Percentiles rank a stretch among this genome's conserved stretches.
phyloP scores from a whole-genome alignment of 2,329 filamentous ascomycete genomes.

The Monilinia vaccinii-corymbosi region DNA sequence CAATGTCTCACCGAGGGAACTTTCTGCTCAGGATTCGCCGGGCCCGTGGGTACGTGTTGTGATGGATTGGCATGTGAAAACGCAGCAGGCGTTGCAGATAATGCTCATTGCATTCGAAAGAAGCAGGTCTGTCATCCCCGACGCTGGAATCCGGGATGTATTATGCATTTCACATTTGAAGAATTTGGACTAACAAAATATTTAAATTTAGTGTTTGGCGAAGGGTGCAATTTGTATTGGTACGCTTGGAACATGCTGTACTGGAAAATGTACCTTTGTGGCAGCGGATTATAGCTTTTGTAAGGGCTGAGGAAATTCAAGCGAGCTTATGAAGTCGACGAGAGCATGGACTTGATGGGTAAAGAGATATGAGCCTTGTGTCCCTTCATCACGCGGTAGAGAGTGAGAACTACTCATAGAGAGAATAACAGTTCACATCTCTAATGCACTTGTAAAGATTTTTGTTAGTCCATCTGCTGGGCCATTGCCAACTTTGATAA shows the following conservation, averaged over 20 bases:
- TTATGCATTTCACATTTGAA: not conserved
- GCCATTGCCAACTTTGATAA: no score
- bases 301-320: not conserved
- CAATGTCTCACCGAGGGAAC: not conserved
- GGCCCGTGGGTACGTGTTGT: conserved; percentile 3
- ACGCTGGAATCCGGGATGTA: no score
- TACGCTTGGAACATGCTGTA: not conserved
- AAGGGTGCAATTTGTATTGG: not conserved
- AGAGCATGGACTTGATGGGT: rapidly evolving
- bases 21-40: not conserved
- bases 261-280: not conserved
- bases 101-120: conserved; percentile 4
- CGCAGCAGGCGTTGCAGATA: not conserved
- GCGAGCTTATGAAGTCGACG: not conserved
- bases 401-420: not conserved
- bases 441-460: no score
- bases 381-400: no score
- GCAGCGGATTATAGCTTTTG: not conserved
- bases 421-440: no score
- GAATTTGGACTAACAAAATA: not conserved
- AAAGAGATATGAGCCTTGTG: not conserved
- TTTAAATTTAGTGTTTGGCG: not conserved
- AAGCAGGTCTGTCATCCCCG: not conserved
- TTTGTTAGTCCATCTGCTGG: no score
- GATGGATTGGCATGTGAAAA: not conserved